A percentile compares a stretch with the other conserved stretches of the same genome.
Conservation (phyloP, 2,329 filamentous ascomycete genomes). For the Fusarium xyrophilum region DNA sequence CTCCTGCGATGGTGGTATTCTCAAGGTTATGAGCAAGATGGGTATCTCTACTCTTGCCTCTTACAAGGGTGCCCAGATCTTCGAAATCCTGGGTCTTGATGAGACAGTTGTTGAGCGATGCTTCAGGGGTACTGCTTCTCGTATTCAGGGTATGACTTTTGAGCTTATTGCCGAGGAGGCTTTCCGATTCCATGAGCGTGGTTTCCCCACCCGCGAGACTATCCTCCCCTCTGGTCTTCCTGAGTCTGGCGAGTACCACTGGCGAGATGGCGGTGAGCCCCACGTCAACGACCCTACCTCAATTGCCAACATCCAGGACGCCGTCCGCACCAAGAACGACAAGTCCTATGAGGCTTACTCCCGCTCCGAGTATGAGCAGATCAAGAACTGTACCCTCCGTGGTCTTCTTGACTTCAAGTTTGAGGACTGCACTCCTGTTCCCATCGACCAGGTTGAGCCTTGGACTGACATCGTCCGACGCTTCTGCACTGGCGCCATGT, state of each 20-base stretch:
- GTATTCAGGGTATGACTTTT: conserved; percentile 93
- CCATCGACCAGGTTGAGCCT: conserved; percentile 95
- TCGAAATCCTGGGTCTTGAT: conserved; percentile 92
- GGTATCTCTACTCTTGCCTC: conserved; percentile 95
- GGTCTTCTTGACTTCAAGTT: conserved; percentile 97
- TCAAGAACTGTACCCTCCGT: conserved; percentile 94
- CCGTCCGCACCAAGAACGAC: conserved; percentile 95
- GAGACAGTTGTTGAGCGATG: conserved; percentile 91
- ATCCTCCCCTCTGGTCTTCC: conserved; percentile 79
- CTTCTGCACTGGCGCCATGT: conserved; percentile 98
- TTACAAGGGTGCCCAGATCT: conserved; percentile 98
- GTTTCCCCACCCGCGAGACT: conserved; percentile 82
- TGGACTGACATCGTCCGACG: conserved; percentile 98
- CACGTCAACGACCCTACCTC: conserved; percentile 95
- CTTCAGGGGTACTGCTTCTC: conserved; percentile 92
- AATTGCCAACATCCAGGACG: conserved; percentile 97
- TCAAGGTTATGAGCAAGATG: conserved; percentile 99
- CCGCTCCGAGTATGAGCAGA: conserved; percentile 89
- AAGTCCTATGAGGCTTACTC: conserved; percentile 99
- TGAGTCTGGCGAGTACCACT: conserved; percentile 97
- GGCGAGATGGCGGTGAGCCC: conserved; percentile 93
- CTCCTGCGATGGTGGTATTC: conserved; percentile 92
- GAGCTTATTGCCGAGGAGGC: conserved; percentile 93
- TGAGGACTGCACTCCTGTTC: conserved; percentile 81
- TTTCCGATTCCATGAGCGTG: conserved; percentile 92